These are phyloP conservation scores for Daphne laureola DNA, from an alignment of 441 rosid species.

Conservation along the genomic window DNA sequence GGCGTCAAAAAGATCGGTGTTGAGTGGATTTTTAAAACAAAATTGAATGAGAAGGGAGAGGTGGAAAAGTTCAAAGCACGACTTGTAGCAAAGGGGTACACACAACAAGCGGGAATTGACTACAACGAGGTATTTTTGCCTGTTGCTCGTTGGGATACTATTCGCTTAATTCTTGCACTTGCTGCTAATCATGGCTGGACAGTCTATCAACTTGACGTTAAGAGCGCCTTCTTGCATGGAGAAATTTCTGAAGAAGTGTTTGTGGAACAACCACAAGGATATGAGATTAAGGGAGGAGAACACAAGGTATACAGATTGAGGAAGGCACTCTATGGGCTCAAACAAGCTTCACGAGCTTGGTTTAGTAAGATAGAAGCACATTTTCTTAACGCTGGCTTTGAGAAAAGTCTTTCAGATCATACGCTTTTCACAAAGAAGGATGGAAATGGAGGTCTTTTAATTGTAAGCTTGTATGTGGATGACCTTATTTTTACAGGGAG, in stretches of 20 bases:
- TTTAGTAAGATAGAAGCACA: not conserved
- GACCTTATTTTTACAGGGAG: not conserved
- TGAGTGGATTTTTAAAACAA: not conserved
- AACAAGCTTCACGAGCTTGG: not conserved
- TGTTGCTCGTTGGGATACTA: not conserved
- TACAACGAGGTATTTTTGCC: not conserved
- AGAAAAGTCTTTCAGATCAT: not conserved
- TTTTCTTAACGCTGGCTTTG: not conserved
- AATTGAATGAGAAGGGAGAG: not conserved
- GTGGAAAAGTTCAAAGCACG: not conserved
- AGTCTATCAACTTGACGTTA: not conserved
- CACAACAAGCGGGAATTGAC: not conserved
- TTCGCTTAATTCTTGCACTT: not conserved
- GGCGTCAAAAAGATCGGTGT: not conserved
- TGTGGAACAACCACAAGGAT: not conserved
- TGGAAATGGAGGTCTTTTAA: not conserved
- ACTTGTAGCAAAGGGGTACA: not conserved
- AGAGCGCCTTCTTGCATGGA: not conserved
- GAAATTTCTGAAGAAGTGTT: not conserved
- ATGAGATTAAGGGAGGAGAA: not conserved
- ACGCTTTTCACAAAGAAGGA: not conserved
- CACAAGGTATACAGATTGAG: not conserved
- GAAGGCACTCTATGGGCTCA: not conserved
- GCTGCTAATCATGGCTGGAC: not conserved
- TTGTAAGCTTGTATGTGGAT: not conserved